phyloP scores from a whole-genome alignment of 129 eudicot genomes.

The sunflower (Helianthus annuus) region DNA sequence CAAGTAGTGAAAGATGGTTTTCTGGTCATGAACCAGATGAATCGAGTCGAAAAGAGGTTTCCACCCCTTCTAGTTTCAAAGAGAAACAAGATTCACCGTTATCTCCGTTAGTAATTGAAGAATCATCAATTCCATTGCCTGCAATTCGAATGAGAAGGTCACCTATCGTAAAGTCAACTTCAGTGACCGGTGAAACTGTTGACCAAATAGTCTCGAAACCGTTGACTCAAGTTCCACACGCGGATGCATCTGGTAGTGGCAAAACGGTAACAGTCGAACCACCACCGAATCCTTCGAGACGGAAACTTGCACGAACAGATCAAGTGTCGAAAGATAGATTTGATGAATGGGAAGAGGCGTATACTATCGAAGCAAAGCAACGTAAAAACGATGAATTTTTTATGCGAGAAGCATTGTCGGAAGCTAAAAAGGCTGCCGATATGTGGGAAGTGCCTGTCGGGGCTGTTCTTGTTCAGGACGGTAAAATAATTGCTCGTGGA shows the following conservation, averaged over 20 bases:
- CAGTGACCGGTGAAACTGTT: slow-evolving; percentile 32
- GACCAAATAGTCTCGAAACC: slow-evolving; percentile 20
- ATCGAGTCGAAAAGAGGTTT: slow-evolving; percentile 29
- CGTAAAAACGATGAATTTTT: slow-evolving; percentile 71
- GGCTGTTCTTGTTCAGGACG: slow-evolving; percentile 87
- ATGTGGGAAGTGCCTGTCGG: slow-evolving; percentile 99
- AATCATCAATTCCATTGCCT: slow-evolving; percentile 40
- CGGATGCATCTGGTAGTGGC: slow-evolving; percentile 32
- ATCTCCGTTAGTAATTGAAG: slow-evolving; percentile 33
- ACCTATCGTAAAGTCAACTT: slow-evolving; percentile 42
- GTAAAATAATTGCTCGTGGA: slow-evolving; percentile 90
- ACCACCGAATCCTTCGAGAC: slow-evolving; percentile 21
- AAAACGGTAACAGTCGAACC: slow-evolving; percentile 30
- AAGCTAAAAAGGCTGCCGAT: slow-evolving; percentile 94
- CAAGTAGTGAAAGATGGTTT: slow-evolving; percentile 79
- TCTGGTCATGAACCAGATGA: slow-evolving; percentile 82
- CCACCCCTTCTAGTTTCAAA: slow-evolving; percentile 28
- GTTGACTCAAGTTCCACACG: slow-evolving; percentile 18
- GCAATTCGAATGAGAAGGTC: slow-evolving; percentile 58
- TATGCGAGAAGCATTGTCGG: slow-evolving; percentile 89
- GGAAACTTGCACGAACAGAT: slow-evolving; percentile 62
- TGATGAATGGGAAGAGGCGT: slow-evolving; percentile 97
- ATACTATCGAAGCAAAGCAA: slow-evolving; percentile 66
- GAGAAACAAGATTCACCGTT: slow-evolving; percentile 38
- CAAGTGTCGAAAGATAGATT: slow-evolving; percentile 65